These are phyloP conservation scores for Dactylorhiza incarnata DNA, from an alignment of 106 monocot genomes.

Conservation along the genomic window DNA sequence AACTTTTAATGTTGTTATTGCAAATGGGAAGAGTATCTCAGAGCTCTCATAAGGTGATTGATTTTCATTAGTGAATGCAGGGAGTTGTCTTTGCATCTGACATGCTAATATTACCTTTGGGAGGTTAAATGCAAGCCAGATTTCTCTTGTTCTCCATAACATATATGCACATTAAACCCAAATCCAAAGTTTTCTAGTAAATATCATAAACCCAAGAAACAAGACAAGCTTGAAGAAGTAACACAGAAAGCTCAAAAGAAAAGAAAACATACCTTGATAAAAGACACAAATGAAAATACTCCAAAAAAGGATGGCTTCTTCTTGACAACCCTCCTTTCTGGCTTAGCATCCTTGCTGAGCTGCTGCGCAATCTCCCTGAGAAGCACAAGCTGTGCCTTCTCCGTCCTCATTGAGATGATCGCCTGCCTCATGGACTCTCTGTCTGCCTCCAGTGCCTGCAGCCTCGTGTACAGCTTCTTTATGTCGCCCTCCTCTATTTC, in stretches of 20 bases:
- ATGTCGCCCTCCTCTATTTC: slow-evolving; percentile 31
- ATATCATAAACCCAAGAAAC: neutral
- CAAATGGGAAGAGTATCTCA: too few species aligned
- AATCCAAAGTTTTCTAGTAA: neutral
- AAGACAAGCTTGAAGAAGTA: neutral
- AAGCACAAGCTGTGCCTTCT: slow-evolving; percentile 49
- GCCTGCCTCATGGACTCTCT: slow-evolving; percentile 64
- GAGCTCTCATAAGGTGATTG: too few species aligned
- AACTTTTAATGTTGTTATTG: too few species aligned
- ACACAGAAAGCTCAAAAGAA: neutral
- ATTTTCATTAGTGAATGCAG: too few species aligned
- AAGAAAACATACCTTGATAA: slow-evolving; percentile 39
- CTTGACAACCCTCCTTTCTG: slow-evolving; percentile 12
- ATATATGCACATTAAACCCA: neutral
- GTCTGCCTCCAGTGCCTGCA: slow-evolving; percentile 60
- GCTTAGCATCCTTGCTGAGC: slow-evolving; percentile 30
- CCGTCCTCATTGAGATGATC: slow-evolving; percentile 39
- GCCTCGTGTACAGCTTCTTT: slow-evolving; percentile 46
- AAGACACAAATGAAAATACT: slow-evolving; percentile 23
- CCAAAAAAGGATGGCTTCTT: slow-evolving; percentile 21
- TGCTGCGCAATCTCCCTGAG: slow-evolving; percentile 54
- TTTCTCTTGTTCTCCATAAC: too few species aligned
- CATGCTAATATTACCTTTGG: neutral
- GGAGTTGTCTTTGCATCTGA: too few species aligned
- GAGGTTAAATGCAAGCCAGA: too few species aligned